Percentiles rank a stretch among this genome's conserved stretches.
phyloP scores from a whole-genome alignment of 371 early-diverging fungal genomes.

The Rhizopus delemar region DNA sequence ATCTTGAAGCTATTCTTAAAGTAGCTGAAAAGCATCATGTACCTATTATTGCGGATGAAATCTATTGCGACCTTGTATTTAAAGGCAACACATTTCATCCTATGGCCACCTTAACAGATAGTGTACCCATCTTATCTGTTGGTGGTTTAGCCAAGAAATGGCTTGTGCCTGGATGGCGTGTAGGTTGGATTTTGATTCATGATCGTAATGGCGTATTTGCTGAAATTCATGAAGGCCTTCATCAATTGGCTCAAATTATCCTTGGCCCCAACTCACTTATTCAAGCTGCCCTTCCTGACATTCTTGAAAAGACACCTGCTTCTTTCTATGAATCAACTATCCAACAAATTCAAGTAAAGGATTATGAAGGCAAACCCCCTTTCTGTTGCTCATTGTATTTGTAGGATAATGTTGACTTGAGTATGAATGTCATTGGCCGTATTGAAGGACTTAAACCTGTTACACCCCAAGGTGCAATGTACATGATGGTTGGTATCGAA shows the following conservation, averaged over 20 bases:
- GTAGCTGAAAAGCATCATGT: conserved; percentile 77
- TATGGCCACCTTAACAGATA: conserved; percentile 71
- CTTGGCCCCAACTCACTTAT: conserved; percentile 83
- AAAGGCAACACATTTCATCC: conserved; percentile 65
- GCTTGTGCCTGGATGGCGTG: conserved; percentile 91
- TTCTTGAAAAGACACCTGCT: conserved; percentile 70
- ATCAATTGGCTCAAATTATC: conserved; percentile 73
- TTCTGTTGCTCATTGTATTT: neutral
- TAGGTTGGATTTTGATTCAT: conserved; percentile 88
- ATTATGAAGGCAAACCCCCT: neutral
- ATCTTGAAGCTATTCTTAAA: conserved; percentile 67
- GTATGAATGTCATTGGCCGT: conserved; percentile 58
- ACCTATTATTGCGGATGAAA: conserved; percentile 90
- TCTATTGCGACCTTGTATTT: conserved; percentile 91
- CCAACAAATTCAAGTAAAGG: conserved; percentile 60
- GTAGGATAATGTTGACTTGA: conserved; percentile 67
- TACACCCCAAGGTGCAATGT: conserved; percentile 92
- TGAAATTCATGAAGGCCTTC: conserved; percentile 69
- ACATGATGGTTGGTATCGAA: conserved; percentile 86
- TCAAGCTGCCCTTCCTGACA: conserved; percentile 78
- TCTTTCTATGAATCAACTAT: conserved; percentile 73
- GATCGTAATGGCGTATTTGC: conserved; percentile 63
- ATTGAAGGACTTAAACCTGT: conserved; percentile 80
- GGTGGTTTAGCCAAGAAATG: conserved; percentile 92
- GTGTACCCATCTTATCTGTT: conserved; percentile 82